phyloP scores from a whole-genome alignment of 441 rosid genomes.

The Pelargonium citronellum region DNA sequence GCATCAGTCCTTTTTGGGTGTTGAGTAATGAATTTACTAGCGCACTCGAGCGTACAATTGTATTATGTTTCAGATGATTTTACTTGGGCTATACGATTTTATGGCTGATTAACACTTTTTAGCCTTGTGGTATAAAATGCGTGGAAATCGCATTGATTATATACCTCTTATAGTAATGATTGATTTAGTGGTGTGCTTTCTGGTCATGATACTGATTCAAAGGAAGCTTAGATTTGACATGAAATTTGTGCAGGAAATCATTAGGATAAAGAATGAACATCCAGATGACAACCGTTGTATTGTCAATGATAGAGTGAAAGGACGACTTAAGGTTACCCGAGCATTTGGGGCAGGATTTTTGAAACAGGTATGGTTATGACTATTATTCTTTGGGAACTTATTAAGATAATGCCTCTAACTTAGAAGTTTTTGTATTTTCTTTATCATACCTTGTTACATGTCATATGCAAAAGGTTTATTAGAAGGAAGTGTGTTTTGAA shows the following conservation, averaged over 20 bases:
- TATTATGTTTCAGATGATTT: no score
- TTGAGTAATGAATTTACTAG: neutral
- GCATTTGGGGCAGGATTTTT: constrained; percentile 98
- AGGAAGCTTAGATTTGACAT: neutral
- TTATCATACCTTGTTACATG: neutral
- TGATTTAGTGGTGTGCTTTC: no score
- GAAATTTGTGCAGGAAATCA: constrained; percentile 57
- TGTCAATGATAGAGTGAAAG: constrained; percentile 89
- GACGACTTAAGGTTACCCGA: constrained; percentile 92
- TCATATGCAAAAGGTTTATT: no score
- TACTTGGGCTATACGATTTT: no score
- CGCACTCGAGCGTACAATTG: neutral
- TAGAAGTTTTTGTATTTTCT: neutral
- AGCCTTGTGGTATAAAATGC: no score
- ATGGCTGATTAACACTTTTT: no score
- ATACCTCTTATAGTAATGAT: no score
- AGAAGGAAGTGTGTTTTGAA: no score
- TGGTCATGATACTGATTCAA: neutral
- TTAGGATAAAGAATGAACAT: constrained; percentile 88
- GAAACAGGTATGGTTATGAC: constrained; percentile 52
- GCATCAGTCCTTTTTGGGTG: neutral
- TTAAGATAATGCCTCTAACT: neutral
- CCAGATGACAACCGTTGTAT: constrained; percentile 92
- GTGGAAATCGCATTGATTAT: no score
- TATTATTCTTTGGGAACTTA: neutral